Evolutionary conservation across 441 rosid genomes (phyloP).

Genomic region (Biscutella auriculata): DNA sequence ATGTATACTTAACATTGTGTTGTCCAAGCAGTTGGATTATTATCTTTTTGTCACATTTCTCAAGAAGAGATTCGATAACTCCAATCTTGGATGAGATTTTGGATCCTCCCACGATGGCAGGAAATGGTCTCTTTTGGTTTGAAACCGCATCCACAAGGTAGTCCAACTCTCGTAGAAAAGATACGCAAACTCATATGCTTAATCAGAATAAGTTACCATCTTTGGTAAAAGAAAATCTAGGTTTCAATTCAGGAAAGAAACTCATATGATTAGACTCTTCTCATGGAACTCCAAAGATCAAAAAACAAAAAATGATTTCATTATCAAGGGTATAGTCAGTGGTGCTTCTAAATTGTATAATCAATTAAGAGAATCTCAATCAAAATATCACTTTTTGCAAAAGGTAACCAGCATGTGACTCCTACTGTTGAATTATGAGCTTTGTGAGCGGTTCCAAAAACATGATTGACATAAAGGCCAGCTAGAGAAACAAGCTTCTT

Average conservation of each 20-base stretch:
- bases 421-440: conserved; percentile 98
- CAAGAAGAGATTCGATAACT: conserved; percentile 79
- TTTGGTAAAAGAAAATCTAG: too few species aligned
- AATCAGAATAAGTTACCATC: too few species aligned
- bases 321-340: too few species aligned
- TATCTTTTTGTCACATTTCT: conserved; percentile 52
- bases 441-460: conserved; percentile 89
- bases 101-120: conserved; percentile 89
- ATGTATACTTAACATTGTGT: too few species aligned
- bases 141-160: conserved; percentile 91
- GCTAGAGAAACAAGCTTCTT: conserved; percentile 89
- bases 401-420: conserved; percentile 89
- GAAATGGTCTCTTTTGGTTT: conserved; percentile 90
- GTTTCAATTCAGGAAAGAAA: too few species aligned
- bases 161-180: too few species aligned
- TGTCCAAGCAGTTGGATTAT: conserved; percentile 67
- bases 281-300: too few species aligned
- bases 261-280: too few species aligned
- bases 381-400: conserved; percentile 98
- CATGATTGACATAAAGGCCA: conserved; percentile 83
- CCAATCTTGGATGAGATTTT: conserved; percentile 90
- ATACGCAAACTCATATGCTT: too few species aligned
- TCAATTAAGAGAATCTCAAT: too few species aligned
- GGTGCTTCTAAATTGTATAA: too few species aligned
- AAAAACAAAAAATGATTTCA: too few species aligned